Percentiles rank a stretch among this genome's conserved stretches.
Conservation (phyloP, 495 filamentous ascomycete genomes). For the Podospora pseudoanserina region DNA sequence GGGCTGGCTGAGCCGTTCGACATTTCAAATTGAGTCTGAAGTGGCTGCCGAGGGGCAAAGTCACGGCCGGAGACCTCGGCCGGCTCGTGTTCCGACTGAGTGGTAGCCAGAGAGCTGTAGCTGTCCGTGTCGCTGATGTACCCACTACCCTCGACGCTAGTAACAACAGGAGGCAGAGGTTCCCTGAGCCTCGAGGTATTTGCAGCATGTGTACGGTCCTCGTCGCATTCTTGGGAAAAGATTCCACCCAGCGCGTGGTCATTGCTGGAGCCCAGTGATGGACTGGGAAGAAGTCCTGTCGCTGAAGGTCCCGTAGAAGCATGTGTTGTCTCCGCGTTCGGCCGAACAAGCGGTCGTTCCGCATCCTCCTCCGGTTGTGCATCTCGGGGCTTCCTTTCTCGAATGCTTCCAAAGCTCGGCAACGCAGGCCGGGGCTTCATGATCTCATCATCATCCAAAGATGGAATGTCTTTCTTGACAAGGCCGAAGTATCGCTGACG, state of each 20-base stretch:
- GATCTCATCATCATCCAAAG: slow-evolving; percentile 59
- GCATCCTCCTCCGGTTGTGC: slow-evolving; percentile 18
- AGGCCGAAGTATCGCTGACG: slow-evolving; percentile 54
- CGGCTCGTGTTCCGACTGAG: slow-evolving; percentile 20
- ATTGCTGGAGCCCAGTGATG: slow-evolving; percentile 48
- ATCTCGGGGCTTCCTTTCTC: slow-evolving; percentile 47
- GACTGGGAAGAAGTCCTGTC: slow-evolving; percentile 12
- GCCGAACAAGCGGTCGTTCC: slow-evolving; percentile 52
- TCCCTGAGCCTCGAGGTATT: slow-evolving; percentile 50
- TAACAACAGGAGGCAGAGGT: slow-evolving; percentile 64
- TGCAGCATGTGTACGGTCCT: slow-evolving; percentile 41
- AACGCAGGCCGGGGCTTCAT: slow-evolving; percentile 74
- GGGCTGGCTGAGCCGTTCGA: not conserved
- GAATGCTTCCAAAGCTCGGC: slow-evolving; percentile 81
- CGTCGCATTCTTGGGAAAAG: slow-evolving; percentile 46
- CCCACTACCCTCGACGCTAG: slow-evolving; percentile 58
- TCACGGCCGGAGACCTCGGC: not conserved
- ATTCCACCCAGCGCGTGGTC: slow-evolving; percentile 63
- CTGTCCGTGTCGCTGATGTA: slow-evolving; percentile 53
- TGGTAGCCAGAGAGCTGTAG: slow-evolving; percentile 36
- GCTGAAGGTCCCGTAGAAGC: slow-evolving; percentile 10
- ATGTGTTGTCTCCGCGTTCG: slow-evolving; percentile 34
- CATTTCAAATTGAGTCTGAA: not conserved
- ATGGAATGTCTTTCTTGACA: slow-evolving; percentile 41
- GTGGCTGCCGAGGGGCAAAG: not conserved